Conservation (phyloP, 2,329 filamentous ascomycete species). For the Atkinsonella texensis region DNA sequence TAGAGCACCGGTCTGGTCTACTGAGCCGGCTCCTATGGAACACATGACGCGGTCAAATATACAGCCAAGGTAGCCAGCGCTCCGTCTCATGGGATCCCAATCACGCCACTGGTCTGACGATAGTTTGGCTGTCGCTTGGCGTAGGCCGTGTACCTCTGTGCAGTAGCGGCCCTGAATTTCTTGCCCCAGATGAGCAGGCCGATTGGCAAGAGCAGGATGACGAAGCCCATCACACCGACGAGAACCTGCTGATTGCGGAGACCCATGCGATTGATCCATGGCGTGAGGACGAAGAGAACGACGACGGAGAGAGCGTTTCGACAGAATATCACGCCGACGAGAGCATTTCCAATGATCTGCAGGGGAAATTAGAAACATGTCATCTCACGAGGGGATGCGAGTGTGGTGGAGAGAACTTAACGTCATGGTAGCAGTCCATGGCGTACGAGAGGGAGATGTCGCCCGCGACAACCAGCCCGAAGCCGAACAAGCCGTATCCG, state of each 20-base stretch:
- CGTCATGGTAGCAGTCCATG: slow-evolving; percentile 25
- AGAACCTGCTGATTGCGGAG: slow-evolving; percentile 9
- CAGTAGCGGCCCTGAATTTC: slow-evolving; percentile 4
- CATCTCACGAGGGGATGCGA: background rate
- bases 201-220: slow-evolving; percentile 6
- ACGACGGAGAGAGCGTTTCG: slow-evolving; percentile 13
- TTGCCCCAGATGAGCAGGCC: slow-evolving; percentile 9
- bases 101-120: background rate
- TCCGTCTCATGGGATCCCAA: background rate
- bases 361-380: background rate
- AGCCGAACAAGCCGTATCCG: slow-evolving; percentile 23
- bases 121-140: slow-evolving; percentile 6
- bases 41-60: background rate
- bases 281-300: slow-evolving; percentile 11
- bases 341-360: slow-evolving; percentile 14
- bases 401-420: slow-evolving; percentile 9
- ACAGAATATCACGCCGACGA: slow-evolving; percentile 14
- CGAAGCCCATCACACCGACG: slow-evolving; percentile 3
- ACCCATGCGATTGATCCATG: slow-evolving; percentile 15
- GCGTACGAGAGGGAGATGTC: slow-evolving; percentile 22
- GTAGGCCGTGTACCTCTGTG: slow-evolving; percentile 4
- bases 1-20: background rate
- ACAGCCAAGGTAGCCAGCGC: background rate
- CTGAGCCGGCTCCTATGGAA: background rate
- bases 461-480: slow-evolving; percentile 22